Evolutionary conservation across 306 rosid genomes (phyloP), one percentile per base, ranked within the genome.

Genomic region (Psophocarpus tetragonolobus): DNA sequence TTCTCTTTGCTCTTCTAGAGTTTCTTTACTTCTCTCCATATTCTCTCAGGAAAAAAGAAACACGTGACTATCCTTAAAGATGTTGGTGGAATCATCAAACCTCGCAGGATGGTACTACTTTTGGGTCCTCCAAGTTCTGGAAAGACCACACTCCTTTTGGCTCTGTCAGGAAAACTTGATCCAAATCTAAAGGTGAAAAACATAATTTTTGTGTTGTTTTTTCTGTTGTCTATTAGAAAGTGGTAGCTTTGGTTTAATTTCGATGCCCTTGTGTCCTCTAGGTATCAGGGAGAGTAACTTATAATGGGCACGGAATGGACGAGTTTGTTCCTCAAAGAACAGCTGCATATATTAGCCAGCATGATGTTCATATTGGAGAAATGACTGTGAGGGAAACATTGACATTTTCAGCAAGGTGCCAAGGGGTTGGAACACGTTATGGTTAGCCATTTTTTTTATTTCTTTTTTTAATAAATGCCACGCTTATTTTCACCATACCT

Each of bases 331-430:
- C 98, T 29, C 91, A 84, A 17, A 93, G 97, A 83, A 93, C 97
- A 7, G 90, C 96, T 60, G 97, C 98, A 30, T 94, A 94, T 76
- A 90, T 94, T 63, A 84, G 94, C 48, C 97, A 94, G 20, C 85
- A 90, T 69, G 97, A 94, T 79, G 86, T 89, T 73, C 98, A 94
- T 33, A 81, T 84, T 50, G 96, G 94, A 27, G 97, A 94, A 76
- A 90, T 94, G 98, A 94, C 98, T 17, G 97, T 94, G 41, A 90
- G 97, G 73, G 97, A 94, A 83, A 90, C 98, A 13, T 82, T 93
- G 75, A 92, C 91, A 67, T 93, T 90, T 71, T 90, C 98, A 6
- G 94, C 96, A 29, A 87, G 91, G 8, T 91, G 96, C 71, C 90
- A 90, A 58, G 98, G 98, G 5, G 96, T 94, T 20, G 98, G 98